Percentiles rank a stretch among this genome's conserved stretches.
Evolutionary conservation across 176 grass and related monocot species (phyloP).

Genomic region (Otatea glauca): DNA sequence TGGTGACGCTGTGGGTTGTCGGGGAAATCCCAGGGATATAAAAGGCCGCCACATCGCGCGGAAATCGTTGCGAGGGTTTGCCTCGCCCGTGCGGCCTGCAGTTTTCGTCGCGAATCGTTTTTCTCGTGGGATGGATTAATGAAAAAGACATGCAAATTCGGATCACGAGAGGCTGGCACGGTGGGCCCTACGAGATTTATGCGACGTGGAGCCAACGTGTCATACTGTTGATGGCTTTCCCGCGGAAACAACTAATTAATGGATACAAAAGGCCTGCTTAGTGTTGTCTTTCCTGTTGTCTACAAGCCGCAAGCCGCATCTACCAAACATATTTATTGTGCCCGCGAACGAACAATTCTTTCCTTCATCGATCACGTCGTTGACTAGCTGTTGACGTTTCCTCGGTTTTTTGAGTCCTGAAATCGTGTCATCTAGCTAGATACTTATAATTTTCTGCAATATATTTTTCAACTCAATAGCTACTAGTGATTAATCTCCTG

Average conservation of each 20-base stretch:
- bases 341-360: no score
- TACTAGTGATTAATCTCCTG: no score
- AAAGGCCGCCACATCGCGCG: neutral
- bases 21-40: neutral
- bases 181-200: neutral
- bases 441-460: no score
- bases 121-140: neutral
- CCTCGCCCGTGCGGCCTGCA: neutral
- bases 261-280: neutral
- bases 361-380: no score
- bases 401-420: no score
- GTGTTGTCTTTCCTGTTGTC: no score
- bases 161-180: neutral
- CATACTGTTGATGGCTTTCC: neutral
- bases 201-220: constrained; percentile 14
- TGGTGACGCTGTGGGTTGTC: rapidly evolving
- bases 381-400: no score
- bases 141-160: neutral
- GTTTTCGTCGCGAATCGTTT: neutral
- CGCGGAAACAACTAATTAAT: neutral
- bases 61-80: neutral
- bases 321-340: no score
- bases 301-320: no score
- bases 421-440: no score
- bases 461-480: no score